A percentile compares a stretch with the other conserved stretches of the same genome.
Conservation (phyloP, 2,329 filamentous ascomycete species). For the Tolypocladium album region DNA sequence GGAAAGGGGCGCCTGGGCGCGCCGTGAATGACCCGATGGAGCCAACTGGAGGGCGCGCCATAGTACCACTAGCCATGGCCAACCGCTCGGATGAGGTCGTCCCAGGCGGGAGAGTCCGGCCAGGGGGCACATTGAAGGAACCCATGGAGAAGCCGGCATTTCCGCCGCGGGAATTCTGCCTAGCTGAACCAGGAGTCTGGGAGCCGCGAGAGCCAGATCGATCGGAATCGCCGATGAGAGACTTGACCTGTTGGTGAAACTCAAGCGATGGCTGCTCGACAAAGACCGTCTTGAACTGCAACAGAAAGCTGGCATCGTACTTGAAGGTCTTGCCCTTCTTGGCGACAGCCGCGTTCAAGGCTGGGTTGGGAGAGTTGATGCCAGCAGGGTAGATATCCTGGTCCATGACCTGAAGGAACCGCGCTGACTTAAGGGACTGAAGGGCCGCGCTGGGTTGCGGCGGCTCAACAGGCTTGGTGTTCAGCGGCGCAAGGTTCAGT, state of each 20-base stretch:
- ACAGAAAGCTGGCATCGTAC: slow-evolving; percentile 89
- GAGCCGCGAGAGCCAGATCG: slow-evolving; percentile 44
- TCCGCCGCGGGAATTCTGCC: slow-evolving; percentile 41
- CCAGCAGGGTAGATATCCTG: slow-evolving; percentile 73
- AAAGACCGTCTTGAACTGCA: slow-evolving; percentile 94
- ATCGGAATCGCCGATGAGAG: slow-evolving; percentile 66
- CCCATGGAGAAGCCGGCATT: slow-evolving; percentile 56
- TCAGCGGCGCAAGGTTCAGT: slow-evolving; percentile 75
- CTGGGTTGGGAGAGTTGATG: slow-evolving; percentile 82
- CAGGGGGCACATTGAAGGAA: slow-evolving; percentile 43
- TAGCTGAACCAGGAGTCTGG: slow-evolving; percentile 43
- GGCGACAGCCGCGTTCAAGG: slow-evolving; percentile 68
- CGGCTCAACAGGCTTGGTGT: slow-evolving; percentile 77
- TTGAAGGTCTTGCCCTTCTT: slow-evolving; percentile 80
- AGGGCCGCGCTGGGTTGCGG: slow-evolving; percentile 89
- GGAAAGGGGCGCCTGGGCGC: slow-evolving; percentile 47
- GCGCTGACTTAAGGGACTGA: slow-evolving; percentile 83
- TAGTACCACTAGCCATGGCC: slow-evolving; percentile 45
- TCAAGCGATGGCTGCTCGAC: slow-evolving; percentile 93
- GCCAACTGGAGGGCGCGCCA: slow-evolving; percentile 35
- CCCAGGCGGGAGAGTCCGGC: slow-evolving; percentile 55
- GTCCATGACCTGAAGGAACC: slow-evolving; percentile 72
- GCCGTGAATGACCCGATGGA: slow-evolving; percentile 25
- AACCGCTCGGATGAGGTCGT: slow-evolving; percentile 74
- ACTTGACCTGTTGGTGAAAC: slow-evolving; percentile 86